Conservation (phyloP, 208 protist species). For the Angomonas deanei region DNA sequence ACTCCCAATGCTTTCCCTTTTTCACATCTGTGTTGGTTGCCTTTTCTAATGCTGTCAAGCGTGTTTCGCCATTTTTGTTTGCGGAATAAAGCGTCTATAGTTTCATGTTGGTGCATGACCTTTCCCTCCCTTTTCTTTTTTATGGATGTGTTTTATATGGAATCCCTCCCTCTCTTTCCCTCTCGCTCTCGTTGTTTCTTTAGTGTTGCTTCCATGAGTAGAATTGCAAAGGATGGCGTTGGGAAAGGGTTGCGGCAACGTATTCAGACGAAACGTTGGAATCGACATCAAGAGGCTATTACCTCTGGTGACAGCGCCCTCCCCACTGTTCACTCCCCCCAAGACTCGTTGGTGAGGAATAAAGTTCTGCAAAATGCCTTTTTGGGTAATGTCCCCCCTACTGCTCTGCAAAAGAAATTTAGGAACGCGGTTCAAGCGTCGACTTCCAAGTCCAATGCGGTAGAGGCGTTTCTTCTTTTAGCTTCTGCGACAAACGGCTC, state of each 20-base stretch:
- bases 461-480: slow-evolving; percentile 33
- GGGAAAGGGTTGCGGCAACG: too few relatives aligned
- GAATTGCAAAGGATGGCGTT: not conserved
- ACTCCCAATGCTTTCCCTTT: not conserved
- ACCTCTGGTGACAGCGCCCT: too few relatives aligned
- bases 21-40: not conserved
- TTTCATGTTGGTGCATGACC: too few relatives aligned
- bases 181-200: slow-evolving; percentile 2
- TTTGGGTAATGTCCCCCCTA: not conserved
- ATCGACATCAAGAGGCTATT: too few relatives aligned
- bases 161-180: not conserved
- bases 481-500: slow-evolving; percentile 21
- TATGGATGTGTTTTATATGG: too few relatives aligned
- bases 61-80: not conserved
- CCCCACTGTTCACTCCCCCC: too few relatives aligned
- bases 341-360: not conserved
- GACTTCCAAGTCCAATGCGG: slow-evolving; percentile 26
- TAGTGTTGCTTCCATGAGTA: too few relatives aligned
- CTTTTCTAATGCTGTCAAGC: not conserved
- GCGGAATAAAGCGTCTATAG: too few relatives aligned
- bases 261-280: too few relatives aligned
- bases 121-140: too few relatives aligned
- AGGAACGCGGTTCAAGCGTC: slow-evolving; percentile 17
- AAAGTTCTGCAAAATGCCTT: too few relatives aligned
- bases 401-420: slow-evolving; percentile 19